Conservation (phyloP, 768 basidiomycete species). For the Termitomyces sp. region DNA sequence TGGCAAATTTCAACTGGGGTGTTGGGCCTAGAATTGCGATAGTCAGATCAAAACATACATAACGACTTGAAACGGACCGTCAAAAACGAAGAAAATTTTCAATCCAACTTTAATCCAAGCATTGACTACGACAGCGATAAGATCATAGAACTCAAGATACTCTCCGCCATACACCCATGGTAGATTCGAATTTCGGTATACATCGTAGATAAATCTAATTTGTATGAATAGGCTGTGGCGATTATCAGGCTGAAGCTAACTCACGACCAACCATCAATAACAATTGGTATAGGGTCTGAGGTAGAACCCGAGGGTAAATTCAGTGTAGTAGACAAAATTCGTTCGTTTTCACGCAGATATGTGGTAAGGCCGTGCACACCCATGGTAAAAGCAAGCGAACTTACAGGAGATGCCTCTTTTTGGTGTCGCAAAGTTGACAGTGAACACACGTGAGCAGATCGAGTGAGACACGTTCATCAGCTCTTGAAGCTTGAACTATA, state of each 20-base stretch:
- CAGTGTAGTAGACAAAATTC: constrained; percentile 30
- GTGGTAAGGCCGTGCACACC: constrained; percentile 50
- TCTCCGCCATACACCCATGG: constrained; percentile 90
- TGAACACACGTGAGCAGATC: neutral
- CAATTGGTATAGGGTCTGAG: constrained; percentile 38
- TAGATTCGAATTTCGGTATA: constrained; percentile 52
- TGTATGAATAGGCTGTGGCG: constrained; percentile 1
- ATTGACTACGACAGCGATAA: constrained; percentile 44
- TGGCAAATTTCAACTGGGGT: constrained; percentile 69
- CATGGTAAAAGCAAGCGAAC: constrained; percentile 23
- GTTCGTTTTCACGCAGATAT: constrained; percentile 44
- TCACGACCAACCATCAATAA: constrained; percentile 88
- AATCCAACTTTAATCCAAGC: constrained; percentile 69
- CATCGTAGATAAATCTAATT: constrained; percentile 67
- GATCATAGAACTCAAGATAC: constrained; percentile 48
- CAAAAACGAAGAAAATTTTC: constrained; percentile 71
- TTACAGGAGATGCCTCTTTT: neutral
- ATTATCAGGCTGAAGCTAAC: constrained; percentile 25
- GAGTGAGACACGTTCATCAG: neutral
- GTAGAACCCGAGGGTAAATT: constrained; percentile 14
- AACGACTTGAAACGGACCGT: constrained; percentile 45
- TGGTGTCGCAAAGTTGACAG: neutral
- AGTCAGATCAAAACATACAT: constrained; percentile 10
- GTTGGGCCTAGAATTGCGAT: constrained; percentile 45
- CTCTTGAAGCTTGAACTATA: too few species aligned